These are phyloP conservation scores for Colletotrichum sp. DNA, from an alignment of 2,329 filamentous ascomycete genomes.

Conservation along the genomic window DNA sequence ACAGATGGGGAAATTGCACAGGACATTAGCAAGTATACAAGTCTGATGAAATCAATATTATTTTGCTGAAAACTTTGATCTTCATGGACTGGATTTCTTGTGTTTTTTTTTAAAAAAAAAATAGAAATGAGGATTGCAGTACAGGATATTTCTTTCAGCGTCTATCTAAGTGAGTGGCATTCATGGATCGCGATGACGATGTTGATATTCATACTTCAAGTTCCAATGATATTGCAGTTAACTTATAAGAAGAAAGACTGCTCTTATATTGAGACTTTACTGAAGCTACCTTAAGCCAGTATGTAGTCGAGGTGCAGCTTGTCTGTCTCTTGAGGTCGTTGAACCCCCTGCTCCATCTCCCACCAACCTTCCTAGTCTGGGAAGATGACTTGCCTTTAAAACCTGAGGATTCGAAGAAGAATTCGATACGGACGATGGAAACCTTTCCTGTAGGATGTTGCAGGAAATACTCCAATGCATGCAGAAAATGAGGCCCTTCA, in stretches of 20 bases:
- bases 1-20: not conserved
- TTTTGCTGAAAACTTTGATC: not conserved
- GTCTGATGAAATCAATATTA: not conserved
- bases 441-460: rapidly evolving
- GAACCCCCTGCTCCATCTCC: not conserved
- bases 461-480: not conserved
- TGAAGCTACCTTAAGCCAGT: not conserved
- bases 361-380: not conserved
- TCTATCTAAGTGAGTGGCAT: not conserved
- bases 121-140: not conserved
- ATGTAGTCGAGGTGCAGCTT: not conserved
- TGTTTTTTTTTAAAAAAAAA: no score
- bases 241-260: not conserved
- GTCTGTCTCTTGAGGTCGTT: not conserved
- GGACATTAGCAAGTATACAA: not conserved
- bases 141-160: not conserved
- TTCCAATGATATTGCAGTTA: not conserved
- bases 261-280: not conserved
- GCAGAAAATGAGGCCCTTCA: not conserved
- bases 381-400: not conserved
- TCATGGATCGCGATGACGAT: not conserved
- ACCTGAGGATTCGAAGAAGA: not conserved
- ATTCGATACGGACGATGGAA: not conserved
- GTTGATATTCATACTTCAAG: not conserved
- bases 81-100: not conserved